Evolutionary conservation across 176 grass and related monocot genomes (phyloP), one percentile per base, ranked within the genome.

Genomic region (Aegilops umbellulata): DNA sequence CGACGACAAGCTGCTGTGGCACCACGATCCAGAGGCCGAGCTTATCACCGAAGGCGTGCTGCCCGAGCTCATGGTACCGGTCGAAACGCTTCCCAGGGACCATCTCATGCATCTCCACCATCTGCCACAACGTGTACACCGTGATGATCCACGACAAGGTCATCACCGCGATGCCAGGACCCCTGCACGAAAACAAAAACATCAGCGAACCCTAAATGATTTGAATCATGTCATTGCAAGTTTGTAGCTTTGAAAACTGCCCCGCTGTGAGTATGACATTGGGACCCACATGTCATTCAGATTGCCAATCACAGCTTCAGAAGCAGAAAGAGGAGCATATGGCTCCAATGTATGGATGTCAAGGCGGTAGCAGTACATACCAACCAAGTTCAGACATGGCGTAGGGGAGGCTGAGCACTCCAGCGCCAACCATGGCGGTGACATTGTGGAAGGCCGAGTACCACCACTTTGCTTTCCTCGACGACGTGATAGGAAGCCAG

Each of bases 381-480:
- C 46, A 76, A 30, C 73, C 73, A 2, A 76, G 93, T 78, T 95
- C 87, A 2, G 95, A 92, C 95, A 95, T 93, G 83, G 93, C 91
- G 27, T 74, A 95, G 0, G 95, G 95, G 8, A 98, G 90, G 77
- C 91, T 87, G 80, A 98, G 89, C 32, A 98, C 95, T n/a, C 95
- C 95, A 7, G 95, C 93, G 2, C 95, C 95, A 2, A 98, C 95
- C 95, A 98, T 95, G 91, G 95, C 95, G 0, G 95, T 98, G 83
- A 98, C 95, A 89, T 98, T 98, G 93, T 98, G 95, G 88, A 95
- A 98, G 58, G 93, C 87, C 0, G 95, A 93, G 80, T 98, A 98
- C 95, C 95, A 98, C 95, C 95, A 98, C 61, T 95, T 98, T 32
- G 95, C 95, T 16, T 93, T 90, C 79, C 95, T 87, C 16, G 93